Conservation (phyloP, 768 basidiomycete genomes). For the Serendipita sp. region DNA sequence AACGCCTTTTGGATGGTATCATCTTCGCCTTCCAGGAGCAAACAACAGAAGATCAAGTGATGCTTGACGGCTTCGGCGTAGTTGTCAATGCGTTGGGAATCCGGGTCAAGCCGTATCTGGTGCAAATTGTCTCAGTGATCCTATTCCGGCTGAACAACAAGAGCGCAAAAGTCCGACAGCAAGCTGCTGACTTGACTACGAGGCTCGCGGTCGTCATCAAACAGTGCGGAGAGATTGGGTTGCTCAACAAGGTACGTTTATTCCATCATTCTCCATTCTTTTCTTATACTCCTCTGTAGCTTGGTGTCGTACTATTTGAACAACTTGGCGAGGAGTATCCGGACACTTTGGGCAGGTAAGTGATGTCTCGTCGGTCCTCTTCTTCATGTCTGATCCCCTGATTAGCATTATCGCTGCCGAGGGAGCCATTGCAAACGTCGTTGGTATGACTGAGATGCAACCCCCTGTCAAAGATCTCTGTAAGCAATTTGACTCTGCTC, state of each 20-base stretch:
- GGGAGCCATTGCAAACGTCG: constrained; percentile 97
- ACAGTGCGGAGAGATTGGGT: constrained; percentile 92
- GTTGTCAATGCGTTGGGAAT: constrained; percentile 94
- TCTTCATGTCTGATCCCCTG: neutral
- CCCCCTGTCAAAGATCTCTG: constrained; percentile 97
- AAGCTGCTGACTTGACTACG: constrained; percentile 97
- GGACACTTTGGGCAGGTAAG: constrained; percentile 71
- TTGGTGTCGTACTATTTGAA: constrained; percentile 93
- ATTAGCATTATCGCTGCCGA: constrained; percentile 93
- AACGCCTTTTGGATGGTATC: constrained; percentile 91
- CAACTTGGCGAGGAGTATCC: constrained; percentile 99
- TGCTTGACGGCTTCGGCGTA: constrained; percentile 96
- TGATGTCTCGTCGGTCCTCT: constrained; percentile 10
- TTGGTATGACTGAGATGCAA: constrained; percentile 99
- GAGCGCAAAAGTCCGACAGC: constrained; percentile 96
- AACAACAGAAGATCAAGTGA: constrained; percentile 96
- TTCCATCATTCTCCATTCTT: neutral
- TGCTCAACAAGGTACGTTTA: constrained; percentile 53
- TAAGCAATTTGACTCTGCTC: constrained; percentile 32
- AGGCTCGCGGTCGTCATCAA: constrained; percentile 95
- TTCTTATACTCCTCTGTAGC: constrained; percentile 16
- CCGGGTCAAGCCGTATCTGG: constrained; percentile 95
- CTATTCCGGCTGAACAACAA: constrained; percentile 99
- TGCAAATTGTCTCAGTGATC: constrained; percentile 96
- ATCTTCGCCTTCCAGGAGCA: constrained; percentile 99